Conservation (phyloP, 257 asterid genomes). For the Nyctanthes arbortristis region DNA sequence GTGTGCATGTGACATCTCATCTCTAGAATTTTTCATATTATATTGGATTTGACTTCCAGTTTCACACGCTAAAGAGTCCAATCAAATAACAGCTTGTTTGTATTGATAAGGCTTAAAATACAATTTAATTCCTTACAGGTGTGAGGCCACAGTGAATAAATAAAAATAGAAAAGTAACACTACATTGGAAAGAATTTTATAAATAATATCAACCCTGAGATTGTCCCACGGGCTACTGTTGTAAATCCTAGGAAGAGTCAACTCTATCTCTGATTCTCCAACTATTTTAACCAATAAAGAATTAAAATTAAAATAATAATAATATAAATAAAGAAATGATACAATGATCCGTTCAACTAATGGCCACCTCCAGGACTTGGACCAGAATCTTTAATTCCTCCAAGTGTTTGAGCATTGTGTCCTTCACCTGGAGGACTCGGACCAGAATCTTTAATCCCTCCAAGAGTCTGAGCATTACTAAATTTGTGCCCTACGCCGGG, state of each 20-base stretch:
- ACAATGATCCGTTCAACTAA: background rate
- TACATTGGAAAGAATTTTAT: background rate
- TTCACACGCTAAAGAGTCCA: too few relatives aligned
- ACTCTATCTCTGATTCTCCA: too few relatives aligned
- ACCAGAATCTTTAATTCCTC: conserved; percentile 17
- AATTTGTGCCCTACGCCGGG: conserved; percentile 16
- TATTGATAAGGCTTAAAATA: too few relatives aligned
- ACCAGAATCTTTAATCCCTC: conserved; percentile 21
- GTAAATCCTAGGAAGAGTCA: background rate
- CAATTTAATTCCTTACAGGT: too few relatives aligned
- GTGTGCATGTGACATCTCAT: too few relatives aligned
- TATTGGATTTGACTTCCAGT: too few relatives aligned
- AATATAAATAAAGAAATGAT: background rate
- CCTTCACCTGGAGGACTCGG: conserved; percentile 23
- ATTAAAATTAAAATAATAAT: too few relatives aligned
- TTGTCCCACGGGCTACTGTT: background rate
- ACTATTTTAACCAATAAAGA: background rate
- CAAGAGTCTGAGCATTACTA: background rate
- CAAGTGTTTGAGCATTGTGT: conserved; percentile 15
- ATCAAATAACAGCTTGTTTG: too few relatives aligned
- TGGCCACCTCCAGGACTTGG: conserved; percentile 21
- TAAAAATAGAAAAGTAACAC: too few relatives aligned
- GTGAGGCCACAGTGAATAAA: too few relatives aligned
- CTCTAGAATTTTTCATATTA: too few relatives aligned
- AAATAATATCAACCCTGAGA: background rate